These are phyloP conservation scores for Plasmopara muralis DNA, from an alignment of 352 stramenopile genomes.

Conservation along the genomic window DNA sequence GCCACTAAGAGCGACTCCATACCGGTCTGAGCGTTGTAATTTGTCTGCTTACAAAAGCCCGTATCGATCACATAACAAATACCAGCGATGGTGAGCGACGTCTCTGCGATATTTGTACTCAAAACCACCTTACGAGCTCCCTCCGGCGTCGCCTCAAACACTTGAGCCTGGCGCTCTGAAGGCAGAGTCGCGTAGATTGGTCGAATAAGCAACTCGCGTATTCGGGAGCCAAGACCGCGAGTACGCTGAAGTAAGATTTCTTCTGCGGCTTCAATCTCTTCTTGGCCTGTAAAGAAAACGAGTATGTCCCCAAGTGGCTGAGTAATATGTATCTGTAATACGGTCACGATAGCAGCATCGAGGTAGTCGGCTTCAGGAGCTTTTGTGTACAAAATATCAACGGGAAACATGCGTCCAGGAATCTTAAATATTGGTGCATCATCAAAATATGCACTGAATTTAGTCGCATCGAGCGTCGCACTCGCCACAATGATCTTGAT, in stretches of 20 bases:
- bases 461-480: slow-evolving; percentile 96
- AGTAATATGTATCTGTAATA: slow-evolving; percentile 98
- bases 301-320: slow-evolving; percentile 97
- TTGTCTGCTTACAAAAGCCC: slow-evolving; percentile 99
- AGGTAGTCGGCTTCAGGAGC: slow-evolving; percentile 98
- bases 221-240: slow-evolving; percentile 91
- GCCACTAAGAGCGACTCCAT: slow-evolving; percentile 99
- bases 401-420: slow-evolving; percentile 91
- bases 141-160: slow-evolving; percentile 97
- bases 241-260: slow-evolving; percentile 94
- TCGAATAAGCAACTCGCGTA: slow-evolving; percentile 97
- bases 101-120: slow-evolving; percentile 99
- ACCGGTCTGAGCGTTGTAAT: slow-evolving; percentile 96
- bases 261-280: slow-evolving; percentile 98
- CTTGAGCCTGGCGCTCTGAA: slow-evolving; percentile 97
- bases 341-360: slow-evolving; percentile 96
- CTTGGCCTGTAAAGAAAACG: slow-evolving; percentile 99
- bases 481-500: slow-evolving; percentile 97
- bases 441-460: slow-evolving; percentile 99
- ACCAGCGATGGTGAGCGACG: slow-evolving; percentile 97
- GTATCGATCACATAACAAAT: slow-evolving; percentile 99
- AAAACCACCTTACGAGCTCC: slow-evolving; percentile 97
- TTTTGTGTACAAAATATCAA: slow-evolving; percentile 99
- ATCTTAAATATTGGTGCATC: slow-evolving; percentile 99
- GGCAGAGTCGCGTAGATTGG: slow-evolving; percentile 99